These are phyloP conservation scores for Trapa bicornis DNA, from an alignment of 345 rosid genomes.

Conservation along the genomic window DNA sequence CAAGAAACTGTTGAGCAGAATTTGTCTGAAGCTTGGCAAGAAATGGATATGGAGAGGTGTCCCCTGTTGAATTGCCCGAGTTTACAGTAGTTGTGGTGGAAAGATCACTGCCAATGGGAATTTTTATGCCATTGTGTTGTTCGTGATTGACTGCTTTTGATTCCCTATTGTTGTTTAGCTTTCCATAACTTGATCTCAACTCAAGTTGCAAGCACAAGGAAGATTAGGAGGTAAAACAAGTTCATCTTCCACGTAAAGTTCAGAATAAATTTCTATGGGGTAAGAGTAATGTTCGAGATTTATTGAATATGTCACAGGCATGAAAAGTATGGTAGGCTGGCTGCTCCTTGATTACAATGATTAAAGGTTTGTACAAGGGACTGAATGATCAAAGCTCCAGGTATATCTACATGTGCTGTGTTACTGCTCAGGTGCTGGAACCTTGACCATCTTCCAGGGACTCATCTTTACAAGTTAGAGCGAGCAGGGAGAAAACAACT, in stretches of 20 bases:
- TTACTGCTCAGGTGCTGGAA: too few relatives aligned
- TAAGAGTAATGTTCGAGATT: not conserved
- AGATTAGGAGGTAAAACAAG: constrained; percentile 1
- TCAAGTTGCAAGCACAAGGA: constrained; percentile 5
- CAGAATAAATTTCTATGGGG: not conserved
- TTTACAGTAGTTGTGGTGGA: not conserved
- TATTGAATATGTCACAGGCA: not conserved
- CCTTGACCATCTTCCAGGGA: too few relatives aligned
- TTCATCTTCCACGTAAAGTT: constrained; percentile 2
- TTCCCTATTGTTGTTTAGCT: not conserved
- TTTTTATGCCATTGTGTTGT: not conserved
- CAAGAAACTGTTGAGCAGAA: too few relatives aligned
- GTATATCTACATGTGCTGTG: too few relatives aligned
- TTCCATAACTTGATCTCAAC: constrained; percentile 1
- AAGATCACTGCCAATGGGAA: not conserved
- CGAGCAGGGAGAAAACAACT: too few relatives aligned
- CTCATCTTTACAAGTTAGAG: too few relatives aligned
- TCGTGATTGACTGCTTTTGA: not conserved
- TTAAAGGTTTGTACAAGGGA: not conserved
- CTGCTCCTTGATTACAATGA: not conserved
- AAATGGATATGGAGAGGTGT: not conserved
- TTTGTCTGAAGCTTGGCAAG: not conserved
- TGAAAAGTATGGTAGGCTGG: not conserved
- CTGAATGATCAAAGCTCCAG: not conserved
- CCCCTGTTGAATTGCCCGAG: not conserved